These are phyloP conservation scores for Neonectria magnoliae DNA, from an alignment of 2,329 filamentous ascomycete genomes.

Conservation along the genomic window DNA sequence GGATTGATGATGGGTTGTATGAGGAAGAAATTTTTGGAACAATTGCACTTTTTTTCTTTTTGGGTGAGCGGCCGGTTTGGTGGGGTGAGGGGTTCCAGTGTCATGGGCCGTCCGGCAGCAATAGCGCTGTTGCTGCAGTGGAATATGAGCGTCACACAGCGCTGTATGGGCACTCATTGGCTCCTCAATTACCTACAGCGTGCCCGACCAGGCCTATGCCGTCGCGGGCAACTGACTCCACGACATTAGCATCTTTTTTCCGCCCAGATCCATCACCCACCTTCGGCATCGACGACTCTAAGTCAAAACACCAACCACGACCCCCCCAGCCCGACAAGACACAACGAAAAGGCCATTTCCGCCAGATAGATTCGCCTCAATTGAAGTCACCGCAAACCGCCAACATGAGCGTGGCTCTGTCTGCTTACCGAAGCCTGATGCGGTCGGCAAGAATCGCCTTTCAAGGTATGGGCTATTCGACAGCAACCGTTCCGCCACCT, in stretches of 20 bases:
- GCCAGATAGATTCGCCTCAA: not conserved
- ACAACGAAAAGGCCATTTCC: not conserved
- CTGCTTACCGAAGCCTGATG: conserved; percentile 83
- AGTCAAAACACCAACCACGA: not conserved
- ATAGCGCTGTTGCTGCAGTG: conserved; percentile 18
- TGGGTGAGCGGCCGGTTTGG: conserved; percentile 23
- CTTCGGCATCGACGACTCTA: not conserved
- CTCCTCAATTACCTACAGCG: too few species aligned
- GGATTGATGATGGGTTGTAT: conserved; percentile 30
- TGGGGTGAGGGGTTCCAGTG: conserved; percentile 32
- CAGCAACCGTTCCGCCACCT: not conserved
- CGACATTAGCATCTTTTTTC: conserved; percentile 13
- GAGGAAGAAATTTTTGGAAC: conserved; percentile 30
- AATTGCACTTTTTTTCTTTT: conserved; percentile 30
- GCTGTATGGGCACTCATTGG: not conserved
- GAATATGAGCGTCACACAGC: not conserved
- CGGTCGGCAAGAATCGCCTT: conserved; percentile 87
- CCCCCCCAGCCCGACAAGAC: not conserved
- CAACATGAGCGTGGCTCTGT: conserved; percentile 67
- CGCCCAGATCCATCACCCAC: not conserved
- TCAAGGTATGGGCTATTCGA: conserved; percentile 65
- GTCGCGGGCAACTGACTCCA: not conserved
- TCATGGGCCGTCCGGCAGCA: not conserved
- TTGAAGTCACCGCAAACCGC: not conserved
- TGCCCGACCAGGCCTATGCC: too few species aligned